Evolutionary conservation across 208 protist genomes (phyloP), one percentile per base, ranked within the genome.

Genomic region (Leishmania amazonensis): DNA sequence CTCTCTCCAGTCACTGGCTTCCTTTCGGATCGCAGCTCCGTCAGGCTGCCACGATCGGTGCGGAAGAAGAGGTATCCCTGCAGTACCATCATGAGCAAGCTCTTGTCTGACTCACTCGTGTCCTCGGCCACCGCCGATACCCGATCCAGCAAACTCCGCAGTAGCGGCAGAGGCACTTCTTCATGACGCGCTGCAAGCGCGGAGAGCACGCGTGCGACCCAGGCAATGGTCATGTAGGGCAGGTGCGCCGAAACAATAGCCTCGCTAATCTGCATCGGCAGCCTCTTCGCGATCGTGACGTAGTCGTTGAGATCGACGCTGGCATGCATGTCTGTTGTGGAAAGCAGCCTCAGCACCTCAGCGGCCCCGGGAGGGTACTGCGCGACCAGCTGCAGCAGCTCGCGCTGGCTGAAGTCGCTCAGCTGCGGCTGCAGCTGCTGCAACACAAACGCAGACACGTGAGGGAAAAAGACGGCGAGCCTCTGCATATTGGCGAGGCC

Each of bases 251-350:
- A 67, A 40, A 95, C 79, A 11, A 97, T 75, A 11, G 84, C 79
- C 42, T 79, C 85, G 74, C 81, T 88, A 31, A 97, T 83, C 7
- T n/a, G 9, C 92, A 95, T 93, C 8, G 95, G 95, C 28, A 96
- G 75, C 45, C 74, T 83, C 60, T 90, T 88, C 11, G 88, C 84
- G 1, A 92, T 67, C 19, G 87, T 78, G 42, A 94, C 70, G 84
- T 90, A 94, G n/a, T 94, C 90, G 70, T 70, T 82, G 19, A 96
- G 77, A 72, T 94, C 93, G 40, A 97, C 79, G n/a, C 83, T 88
- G 51, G 87, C 49, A 28, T 75, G 64, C 65, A 95, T 77, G 78
- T 96, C 93, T 24, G 78, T 68, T 53, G 87, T 83, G 4, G 76
- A 24, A 62, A 97, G 81, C n/a, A 88, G 68, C 47, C 64, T 65